Conservation (phyloP, 768 basidiomycete species). For the Mycena maculata region DNA sequence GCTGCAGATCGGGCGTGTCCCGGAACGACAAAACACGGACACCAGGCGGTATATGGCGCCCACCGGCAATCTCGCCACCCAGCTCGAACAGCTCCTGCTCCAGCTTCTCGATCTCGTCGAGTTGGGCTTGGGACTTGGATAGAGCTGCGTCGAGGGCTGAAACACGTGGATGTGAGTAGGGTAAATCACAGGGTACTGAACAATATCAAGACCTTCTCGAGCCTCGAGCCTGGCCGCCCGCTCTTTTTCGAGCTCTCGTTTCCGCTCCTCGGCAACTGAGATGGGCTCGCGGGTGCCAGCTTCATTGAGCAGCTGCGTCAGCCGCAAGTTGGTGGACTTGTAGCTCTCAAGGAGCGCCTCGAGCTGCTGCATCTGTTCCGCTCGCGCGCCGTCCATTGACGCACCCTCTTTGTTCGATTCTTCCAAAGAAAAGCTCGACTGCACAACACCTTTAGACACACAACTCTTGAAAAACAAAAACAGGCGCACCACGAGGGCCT, state of each 20-base stretch:
- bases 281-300: conserved; percentile 50
- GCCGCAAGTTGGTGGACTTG: conserved; percentile 58
- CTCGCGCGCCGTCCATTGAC: conserved; percentile 49
- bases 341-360: conserved; percentile 67
- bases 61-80: conserved; percentile 78
- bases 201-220: conserved; percentile 51
- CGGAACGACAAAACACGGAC: conserved; percentile 74
- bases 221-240: conserved; percentile 50
- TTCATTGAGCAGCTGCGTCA: conserved; percentile 62
- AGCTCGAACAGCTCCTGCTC: conserved; percentile 86
- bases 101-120: conserved; percentile 72
- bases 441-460: background rate
- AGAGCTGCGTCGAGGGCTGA: conserved; percentile 48
- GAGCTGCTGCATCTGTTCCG: conserved; percentile 62
- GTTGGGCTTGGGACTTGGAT: conserved; percentile 49
- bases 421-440: conserved; percentile 77
- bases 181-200: background rate
- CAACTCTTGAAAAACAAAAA: background rate
- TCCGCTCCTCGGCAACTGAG: conserved; percentile 52
- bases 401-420: conserved; percentile 52
- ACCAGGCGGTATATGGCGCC: conserved; percentile 79
- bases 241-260: conserved; percentile 51
- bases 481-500: conserved; percentile 72
- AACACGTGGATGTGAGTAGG: background rate
- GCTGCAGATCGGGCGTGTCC: conserved; percentile 87